Base-by-base conservation (phyloP, 495 filamentous ascomycete species). In the Penicillium turbatum region DNA sequence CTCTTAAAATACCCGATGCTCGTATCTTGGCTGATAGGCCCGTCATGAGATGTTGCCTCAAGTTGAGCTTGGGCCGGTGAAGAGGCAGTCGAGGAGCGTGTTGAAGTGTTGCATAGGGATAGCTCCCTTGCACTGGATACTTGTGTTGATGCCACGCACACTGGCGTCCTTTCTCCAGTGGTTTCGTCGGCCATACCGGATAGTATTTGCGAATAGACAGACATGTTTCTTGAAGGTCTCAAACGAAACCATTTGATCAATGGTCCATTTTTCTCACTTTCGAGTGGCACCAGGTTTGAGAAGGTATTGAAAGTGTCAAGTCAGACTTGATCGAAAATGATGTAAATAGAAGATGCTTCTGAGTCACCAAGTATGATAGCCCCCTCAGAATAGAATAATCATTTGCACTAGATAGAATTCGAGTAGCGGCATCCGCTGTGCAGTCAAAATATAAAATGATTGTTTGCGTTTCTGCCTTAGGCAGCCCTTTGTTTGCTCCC, bases 1-100 rank as follows among this genome's bases (percentile, higher is more conserved):
- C 72, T 75, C 60, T 82, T 86, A 65, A 86, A 85, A 64, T 79
- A 79, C 54, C 76, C 77, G 4, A 51, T 10, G 11, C 53, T 36
- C 26, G 46, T 29, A 27, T 42, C 1, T 32, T 26, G 15, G 16
- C 32, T 6, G 12, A 0, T 10, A 0, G 6, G 1, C 13, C n/a
- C 13, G 9, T 21, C 16, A 21, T 30, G 19, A 3, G 16, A 15
- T 6, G 1, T 9, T 9, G 7, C 8, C 1, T 5, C 38, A 27
- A 13, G 11, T 10, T 41, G 16, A 10, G 2, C 9, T 10, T 42
- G 30, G 12, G 32, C n/a, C 4, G 13, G 15, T 12, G 21, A 32
- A 2, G n/a, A 29, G 2, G 38, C n/a, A 34, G 0, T 7, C 5
- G 27, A 34, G 12, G 38, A 43, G 8, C 2, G 15, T 16, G 2